Evolutionary conservation across 495 filamentous ascomycete genomes (phyloP).

Genomic region (Xeromyces bisporus): DNA sequence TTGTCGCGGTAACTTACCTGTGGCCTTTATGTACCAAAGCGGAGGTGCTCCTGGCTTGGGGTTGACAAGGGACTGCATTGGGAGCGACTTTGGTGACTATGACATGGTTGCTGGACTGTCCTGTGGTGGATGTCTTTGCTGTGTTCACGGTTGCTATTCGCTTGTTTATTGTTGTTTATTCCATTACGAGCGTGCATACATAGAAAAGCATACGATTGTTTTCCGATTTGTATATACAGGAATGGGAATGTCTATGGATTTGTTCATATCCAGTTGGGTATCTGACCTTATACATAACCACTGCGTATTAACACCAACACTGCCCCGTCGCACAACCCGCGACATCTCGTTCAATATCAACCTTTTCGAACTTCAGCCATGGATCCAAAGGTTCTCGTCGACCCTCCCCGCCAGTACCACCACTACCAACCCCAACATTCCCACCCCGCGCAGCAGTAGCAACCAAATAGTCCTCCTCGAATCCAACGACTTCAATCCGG

Average conservation of each 20-base stretch:
- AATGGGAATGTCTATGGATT: too few relatives aligned
- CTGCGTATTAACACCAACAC: constrained; percentile 9
- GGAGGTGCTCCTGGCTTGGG: too few relatives aligned
- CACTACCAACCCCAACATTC: constrained; percentile 10
- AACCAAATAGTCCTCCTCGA: constrained; percentile 46
- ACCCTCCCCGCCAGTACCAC: background rate
- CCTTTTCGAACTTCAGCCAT: constrained; percentile 9
- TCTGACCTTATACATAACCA: background rate
- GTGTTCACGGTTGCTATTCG: too few relatives aligned
- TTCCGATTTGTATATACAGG: background rate
- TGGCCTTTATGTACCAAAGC: too few relatives aligned
- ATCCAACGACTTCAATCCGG: constrained; percentile 40
- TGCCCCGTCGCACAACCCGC: constrained; percentile 14
- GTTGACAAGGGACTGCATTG: too few relatives aligned
- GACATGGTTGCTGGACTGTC: too few relatives aligned
- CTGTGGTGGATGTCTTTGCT: too few relatives aligned
- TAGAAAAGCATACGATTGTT: background rate
- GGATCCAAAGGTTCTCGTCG: constrained; percentile 3
- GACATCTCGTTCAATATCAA: constrained; percentile 19
- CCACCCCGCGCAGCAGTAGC: constrained; percentile 31
- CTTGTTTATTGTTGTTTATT: too few relatives aligned
- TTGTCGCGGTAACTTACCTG: too few relatives aligned
- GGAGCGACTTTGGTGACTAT: too few relatives aligned
- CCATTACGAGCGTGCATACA: too few relatives aligned
- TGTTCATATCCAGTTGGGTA: background rate